Evolutionary conservation across 2,329 filamentous ascomycete genomes (phyloP).

Genomic region (Curvularia hawaiiensis): DNA sequence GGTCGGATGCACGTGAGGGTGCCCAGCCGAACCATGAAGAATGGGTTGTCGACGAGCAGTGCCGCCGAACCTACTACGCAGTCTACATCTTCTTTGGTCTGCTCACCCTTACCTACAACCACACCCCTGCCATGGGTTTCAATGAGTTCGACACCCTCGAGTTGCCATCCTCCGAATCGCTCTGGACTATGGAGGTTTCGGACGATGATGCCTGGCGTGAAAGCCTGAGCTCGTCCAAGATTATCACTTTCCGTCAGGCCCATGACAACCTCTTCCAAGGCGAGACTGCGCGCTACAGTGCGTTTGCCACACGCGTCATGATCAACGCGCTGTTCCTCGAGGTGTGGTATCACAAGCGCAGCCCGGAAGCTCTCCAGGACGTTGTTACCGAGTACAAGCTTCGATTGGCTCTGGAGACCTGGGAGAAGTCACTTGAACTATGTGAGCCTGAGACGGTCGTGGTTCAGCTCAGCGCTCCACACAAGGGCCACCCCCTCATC

Average conservation of each 20-base stretch:
- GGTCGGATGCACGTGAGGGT: constrained; percentile 83
- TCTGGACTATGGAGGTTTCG: constrained; percentile 85
- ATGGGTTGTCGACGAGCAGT: constrained; percentile 97
- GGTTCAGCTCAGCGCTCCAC: constrained; percentile 88
- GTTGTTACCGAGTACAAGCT: constrained; percentile 99
- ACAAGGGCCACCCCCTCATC: constrained; percentile 93
- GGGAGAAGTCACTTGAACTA: constrained; percentile 93
- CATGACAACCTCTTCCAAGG: constrained; percentile 97
- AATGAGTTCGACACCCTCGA: constrained; percentile 96
- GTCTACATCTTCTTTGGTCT: constrained; percentile 99
- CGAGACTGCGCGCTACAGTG: constrained; percentile 87
- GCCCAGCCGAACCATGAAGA: constrained; percentile 78
- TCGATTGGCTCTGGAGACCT: constrained; percentile 93
- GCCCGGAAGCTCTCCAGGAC: constrained; percentile 94
- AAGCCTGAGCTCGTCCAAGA: constrained; percentile 70
- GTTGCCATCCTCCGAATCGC: constrained; percentile 87
- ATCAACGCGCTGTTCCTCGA: constrained; percentile 98
- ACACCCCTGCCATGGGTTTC: constrained; percentile 96
- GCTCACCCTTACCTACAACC: constrained; percentile 93
- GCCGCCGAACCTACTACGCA: constrained; percentile 94
- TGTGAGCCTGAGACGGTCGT: constrained; percentile 90
- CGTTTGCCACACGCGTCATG: constrained; percentile 96
- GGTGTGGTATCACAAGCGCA: constrained; percentile 99
- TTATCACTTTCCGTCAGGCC: constrained; percentile 88
- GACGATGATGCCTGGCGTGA: constrained; percentile 88